Conservation (phyloP, 2,329 filamentous ascomycete genomes). For the Trichoderma citrinoviride region DNA sequence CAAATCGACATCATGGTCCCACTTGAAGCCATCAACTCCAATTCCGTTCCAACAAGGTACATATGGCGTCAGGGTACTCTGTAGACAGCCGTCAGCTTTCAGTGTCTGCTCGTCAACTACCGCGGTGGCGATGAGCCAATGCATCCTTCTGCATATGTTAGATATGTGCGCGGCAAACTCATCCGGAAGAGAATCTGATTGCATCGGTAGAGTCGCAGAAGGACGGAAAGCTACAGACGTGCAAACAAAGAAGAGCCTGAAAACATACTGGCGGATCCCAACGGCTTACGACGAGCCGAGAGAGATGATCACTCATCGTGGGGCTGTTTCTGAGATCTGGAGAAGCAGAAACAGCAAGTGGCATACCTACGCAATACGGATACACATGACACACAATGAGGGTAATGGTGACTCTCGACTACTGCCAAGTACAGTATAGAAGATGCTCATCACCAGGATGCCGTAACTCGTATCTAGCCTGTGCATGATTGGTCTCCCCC, state of each 20-base stretch:
- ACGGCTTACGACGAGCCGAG: neutral
- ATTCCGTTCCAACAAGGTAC: too few species aligned
- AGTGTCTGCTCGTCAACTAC: neutral
- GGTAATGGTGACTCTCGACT: too few species aligned
- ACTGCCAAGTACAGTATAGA: too few species aligned
- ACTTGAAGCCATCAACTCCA: too few species aligned
- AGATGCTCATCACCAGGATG: neutral
- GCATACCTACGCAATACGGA: neutral
- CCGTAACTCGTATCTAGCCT: neutral
- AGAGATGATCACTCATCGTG: neutral
- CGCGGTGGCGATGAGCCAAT: neutral
- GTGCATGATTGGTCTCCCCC: neutral
- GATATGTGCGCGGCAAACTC: neutral
- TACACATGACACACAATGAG: neutral
- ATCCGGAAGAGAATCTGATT: neutral
- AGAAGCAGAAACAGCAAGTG: neutral
- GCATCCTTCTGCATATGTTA: neutral
- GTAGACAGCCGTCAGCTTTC: too few species aligned
- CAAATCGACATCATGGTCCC: too few species aligned
- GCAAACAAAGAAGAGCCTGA: neutral
- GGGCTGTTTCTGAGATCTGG: neutral
- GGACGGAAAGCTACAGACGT: neutral
- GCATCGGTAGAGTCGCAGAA: neutral
- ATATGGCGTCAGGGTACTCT: too few species aligned
- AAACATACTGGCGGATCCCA: neutral